Evolutionary conservation across 2,329 filamentous ascomycete species (phyloP), one percentile per base, ranked within the genome.

Genomic region (Penicillium psychrosexuale): DNA sequence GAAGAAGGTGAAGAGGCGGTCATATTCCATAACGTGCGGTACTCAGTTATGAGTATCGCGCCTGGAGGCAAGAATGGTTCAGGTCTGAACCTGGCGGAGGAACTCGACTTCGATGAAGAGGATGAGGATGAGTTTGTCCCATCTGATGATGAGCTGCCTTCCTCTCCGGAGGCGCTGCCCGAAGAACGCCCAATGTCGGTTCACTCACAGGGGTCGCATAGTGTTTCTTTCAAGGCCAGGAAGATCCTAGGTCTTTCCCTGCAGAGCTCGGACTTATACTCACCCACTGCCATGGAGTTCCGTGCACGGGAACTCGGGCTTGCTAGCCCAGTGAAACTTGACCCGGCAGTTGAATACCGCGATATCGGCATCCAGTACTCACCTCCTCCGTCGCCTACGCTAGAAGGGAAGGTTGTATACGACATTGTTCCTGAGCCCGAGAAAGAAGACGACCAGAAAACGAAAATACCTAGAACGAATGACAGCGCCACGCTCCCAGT

Each of bases 31-130:
- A 76, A 86, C 69, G 82, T 90, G 58, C 85, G 90, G 30, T 90
- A 87, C 68, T 95, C 91, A 2, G 76, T 87, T 24, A 77, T 89
- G 58, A 86, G 80, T 59, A 79, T 81, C n/a, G 73, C 76, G 8
- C 76, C 80, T 55, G 82, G 80, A 9, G 74, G 77, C 19, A 87
- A 86, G 67, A 67, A 77, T 4, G 85, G 84, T 27, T 63, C 62
- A 8, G 89, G 88, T 1, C 74, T 91, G 56, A 96, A 88, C 59
- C 80, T 99, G 38, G 94, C 94, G 0, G 92, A 97, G 64, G 94
- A 99, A 75, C 81, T 99, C 51, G 87, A 90, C 58, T 89, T 96
- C 58, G 90, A 92, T 54, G 88, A 89, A 57, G 89, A 93, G 53
- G 90, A 92, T 31, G 89, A 93, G 53, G 90, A 92, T 31, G 78